Percentiles rank a stretch among this genome's conserved stretches.
These are phyloP conservation scores for Mytilinidion resinicola DNA, from an alignment of 495 filamentous ascomycete genomes.

Conservation along the genomic window DNA sequence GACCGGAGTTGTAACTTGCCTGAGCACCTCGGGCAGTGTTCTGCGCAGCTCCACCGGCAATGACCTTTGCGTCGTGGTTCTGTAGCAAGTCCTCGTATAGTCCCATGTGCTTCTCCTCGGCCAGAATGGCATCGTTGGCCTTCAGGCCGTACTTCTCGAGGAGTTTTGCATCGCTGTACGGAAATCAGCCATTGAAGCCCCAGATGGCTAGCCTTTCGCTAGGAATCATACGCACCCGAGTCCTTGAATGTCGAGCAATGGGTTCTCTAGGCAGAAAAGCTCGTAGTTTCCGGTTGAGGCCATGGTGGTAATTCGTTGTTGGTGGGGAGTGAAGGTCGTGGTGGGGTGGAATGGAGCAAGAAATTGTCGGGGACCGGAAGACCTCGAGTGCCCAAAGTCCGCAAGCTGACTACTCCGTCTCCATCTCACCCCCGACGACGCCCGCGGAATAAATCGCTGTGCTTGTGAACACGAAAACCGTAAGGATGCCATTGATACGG, in stretches of 20 bases:
- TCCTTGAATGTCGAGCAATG: conserved; percentile 93
- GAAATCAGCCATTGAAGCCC: neutral
- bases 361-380: neutral
- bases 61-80: conserved; percentile 81
- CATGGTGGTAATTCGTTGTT: conserved; percentile 44
- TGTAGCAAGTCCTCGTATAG: conserved; percentile 89
- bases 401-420: neutral
- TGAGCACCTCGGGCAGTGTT: conserved; percentile 95
- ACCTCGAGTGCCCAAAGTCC: neutral
- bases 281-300: conserved; percentile 66
- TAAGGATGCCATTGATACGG: neutral
- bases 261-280: conserved; percentile 91
- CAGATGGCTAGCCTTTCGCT: conserved; percentile 2
- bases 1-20: conserved; percentile 35
- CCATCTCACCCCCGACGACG: neutral
- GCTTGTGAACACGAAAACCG: neutral
- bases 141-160: conserved; percentile 91
- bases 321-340: neutral
- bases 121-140: conserved; percentile 94
- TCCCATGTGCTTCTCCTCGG: conserved; percentile 78
- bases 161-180: conserved; percentile 59
- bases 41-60: conserved; percentile 94
- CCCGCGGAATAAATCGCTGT: neutral
- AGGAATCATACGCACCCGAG: conserved; percentile 48
- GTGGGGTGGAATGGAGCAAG: neutral